Percentiles rank a stretch among this genome's conserved stretches.
Conservation (phyloP, 139 green algal genomes). For the Chlorella sp. region DNA sequence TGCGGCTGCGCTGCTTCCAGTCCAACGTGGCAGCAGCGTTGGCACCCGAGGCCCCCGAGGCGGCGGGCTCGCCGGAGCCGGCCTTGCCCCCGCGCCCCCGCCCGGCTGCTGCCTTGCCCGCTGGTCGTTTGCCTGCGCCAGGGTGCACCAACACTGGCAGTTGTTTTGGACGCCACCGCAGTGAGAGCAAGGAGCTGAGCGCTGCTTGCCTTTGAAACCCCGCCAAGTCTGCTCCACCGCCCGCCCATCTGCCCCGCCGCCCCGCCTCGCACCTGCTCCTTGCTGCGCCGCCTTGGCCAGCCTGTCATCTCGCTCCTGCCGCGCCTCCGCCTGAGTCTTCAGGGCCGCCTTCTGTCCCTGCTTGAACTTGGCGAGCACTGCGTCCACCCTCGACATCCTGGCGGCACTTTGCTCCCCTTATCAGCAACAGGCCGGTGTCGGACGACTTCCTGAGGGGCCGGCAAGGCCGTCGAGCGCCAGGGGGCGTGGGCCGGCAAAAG, state of each 20-base stretch:
- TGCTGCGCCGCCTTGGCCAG: conserved; percentile 22
- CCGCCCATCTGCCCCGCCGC: not conserved
- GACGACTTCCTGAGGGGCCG: too few species aligned
- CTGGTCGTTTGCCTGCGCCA: not conserved
- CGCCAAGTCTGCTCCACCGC: not conserved
- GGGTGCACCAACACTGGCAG: not conserved
- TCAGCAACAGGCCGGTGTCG: too few species aligned
- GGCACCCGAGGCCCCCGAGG: conserved; percentile 19
- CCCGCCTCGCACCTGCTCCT: not conserved
- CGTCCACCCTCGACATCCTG: not conserved
- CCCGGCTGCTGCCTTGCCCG: not conserved
- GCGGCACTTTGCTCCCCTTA: not conserved
- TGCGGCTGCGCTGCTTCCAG: conserved; percentile 24
- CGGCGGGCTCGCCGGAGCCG: conserved; percentile 30
- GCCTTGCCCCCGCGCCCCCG: conserved; percentile 7
- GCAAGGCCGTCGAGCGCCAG: too few species aligned
- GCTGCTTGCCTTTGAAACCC: not conserved
- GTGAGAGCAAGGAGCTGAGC: not conserved
- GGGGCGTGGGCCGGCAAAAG: too few species aligned
- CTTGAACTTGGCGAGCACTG: conserved; percentile 43
- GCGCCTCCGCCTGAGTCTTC: conserved; percentile 11
- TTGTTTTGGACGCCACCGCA: not conserved
- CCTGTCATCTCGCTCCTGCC: conserved; percentile 45
- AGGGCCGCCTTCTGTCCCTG: conserved; percentile 11
- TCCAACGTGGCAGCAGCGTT: not conserved